phyloP scores from a whole-genome alignment of 441 rosid species.

The Pelargonium fulgidum region DNA sequence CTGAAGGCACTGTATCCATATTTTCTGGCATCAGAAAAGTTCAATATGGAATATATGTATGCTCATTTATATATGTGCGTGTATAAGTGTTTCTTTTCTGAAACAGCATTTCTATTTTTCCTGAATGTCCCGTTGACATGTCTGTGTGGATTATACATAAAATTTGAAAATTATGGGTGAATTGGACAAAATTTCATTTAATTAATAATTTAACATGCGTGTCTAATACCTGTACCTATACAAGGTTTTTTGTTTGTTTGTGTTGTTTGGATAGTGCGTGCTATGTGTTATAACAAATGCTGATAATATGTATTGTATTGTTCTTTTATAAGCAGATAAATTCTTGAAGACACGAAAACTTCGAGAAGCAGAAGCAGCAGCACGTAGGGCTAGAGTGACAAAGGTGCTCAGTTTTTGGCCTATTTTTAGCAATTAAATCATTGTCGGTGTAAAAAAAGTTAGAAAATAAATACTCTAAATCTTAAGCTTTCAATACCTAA shows the following conservation, averaged over 20 bases:
- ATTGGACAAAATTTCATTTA: too few species aligned
- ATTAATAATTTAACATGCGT: background rate
- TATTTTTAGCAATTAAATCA: background rate
- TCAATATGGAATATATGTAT: too few species aligned
- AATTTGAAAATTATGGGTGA: too few species aligned
- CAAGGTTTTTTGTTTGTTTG: background rate
- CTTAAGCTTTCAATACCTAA: background rate
- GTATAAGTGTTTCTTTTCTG: background rate
- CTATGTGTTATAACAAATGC: too few species aligned
- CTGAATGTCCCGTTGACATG: background rate
- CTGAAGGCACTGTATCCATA: background rate
- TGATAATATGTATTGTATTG: too few species aligned
- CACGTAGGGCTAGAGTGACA: conserved; percentile 59
- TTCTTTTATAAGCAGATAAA: conserved; percentile 40
- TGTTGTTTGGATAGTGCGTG: too few species aligned
- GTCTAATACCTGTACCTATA: background rate
- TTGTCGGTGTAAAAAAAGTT: too few species aligned
- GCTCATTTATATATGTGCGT: too few species aligned
- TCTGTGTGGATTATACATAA: too few species aligned
- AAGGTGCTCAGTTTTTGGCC: conserved; percentile 38
- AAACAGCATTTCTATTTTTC: background rate
- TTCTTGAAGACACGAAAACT: conserved; percentile 68
- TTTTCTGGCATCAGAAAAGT: too few species aligned
- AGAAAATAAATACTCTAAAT: too few species aligned
- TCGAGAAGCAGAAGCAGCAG: conserved; percentile 83